These are phyloP conservation scores for Schizothecium vesticola DNA, from an alignment of 495 filamentous ascomycete species.

Conservation along the genomic window DNA sequence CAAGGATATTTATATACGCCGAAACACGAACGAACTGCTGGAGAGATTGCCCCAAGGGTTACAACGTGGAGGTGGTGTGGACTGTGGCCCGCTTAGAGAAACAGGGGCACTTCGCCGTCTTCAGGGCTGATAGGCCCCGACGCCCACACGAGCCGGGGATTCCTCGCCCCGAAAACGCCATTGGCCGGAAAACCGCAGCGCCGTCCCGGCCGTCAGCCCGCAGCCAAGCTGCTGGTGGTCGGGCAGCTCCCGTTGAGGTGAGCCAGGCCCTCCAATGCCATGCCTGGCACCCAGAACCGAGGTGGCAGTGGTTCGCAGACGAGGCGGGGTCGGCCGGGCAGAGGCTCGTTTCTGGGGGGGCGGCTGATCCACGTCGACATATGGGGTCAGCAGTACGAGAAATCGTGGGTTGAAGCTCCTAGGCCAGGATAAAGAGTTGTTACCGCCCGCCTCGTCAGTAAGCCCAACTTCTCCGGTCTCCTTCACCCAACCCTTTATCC, in stretches of 20 bases:
- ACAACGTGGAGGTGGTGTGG: neutral
- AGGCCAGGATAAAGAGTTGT: neutral
- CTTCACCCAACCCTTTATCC: neutral
- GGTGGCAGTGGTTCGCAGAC: neutral
- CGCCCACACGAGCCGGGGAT: neutral
- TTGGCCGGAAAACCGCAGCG: neutral
- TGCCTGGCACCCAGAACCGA: neutral
- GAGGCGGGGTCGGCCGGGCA: neutral
- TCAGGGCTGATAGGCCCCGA: neutral
- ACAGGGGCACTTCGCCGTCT: neutral
- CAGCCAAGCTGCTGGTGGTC: neutral
- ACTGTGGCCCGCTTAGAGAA: neutral
- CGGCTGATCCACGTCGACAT: neutral
- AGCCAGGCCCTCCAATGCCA: neutral
- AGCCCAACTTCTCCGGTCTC: too few relatives aligned
- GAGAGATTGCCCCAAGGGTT: neutral
- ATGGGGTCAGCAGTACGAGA: neutral
- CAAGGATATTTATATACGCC: neutral
- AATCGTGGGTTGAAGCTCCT: neutral
- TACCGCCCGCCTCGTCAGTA: neutral
- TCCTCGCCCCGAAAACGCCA: neutral
- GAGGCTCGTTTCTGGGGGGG: neutral
- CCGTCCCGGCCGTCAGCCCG: neutral
- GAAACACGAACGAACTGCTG: neutral
- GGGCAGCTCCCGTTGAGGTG: too few relatives aligned